Conservation (phyloP, 495 filamentous ascomycete species). For the Parathielavia appendiculata region DNA sequence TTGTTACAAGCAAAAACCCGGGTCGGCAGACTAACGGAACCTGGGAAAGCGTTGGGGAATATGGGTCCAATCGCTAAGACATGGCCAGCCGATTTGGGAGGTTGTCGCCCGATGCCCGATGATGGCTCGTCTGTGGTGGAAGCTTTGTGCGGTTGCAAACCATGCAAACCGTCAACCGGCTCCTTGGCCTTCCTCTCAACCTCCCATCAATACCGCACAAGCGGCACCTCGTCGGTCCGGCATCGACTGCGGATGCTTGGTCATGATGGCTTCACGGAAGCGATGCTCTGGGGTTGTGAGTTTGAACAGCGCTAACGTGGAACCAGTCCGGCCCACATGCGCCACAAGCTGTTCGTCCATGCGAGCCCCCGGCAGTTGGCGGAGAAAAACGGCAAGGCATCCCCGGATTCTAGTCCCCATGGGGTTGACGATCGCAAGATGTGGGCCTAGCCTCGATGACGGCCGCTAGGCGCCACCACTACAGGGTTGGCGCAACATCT, state of each 20-base stretch:
- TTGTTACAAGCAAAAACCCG: background rate
- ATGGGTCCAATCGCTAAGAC: background rate
- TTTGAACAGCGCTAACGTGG: background rate
- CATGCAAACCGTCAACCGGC: too few species aligned
- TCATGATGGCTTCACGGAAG: too few species aligned
- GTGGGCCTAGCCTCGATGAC: background rate
- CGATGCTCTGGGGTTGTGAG: too few species aligned
- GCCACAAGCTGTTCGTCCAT: too few species aligned
- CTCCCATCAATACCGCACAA: background rate
- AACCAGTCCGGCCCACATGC: too few species aligned
- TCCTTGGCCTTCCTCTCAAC: background rate
- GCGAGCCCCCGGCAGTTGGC: background rate
- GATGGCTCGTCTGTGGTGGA: background rate
- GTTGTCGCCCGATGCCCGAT: background rate
- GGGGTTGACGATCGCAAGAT: background rate
- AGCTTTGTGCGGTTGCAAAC: background rate
- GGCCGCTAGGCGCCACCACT: background rate
- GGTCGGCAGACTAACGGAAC: background rate
- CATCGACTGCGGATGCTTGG: background rate
- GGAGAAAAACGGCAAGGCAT: background rate
- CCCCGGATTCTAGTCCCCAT: conserved; percentile 6
- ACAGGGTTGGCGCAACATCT: too few species aligned
- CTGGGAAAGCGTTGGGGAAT: background rate
- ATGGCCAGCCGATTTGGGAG: background rate
- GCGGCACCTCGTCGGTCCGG: conserved; percentile 2